Base-by-base conservation (phyloP, 2,329 filamentous ascomycete genomes). In the Microascus cirrosus region DNA sequence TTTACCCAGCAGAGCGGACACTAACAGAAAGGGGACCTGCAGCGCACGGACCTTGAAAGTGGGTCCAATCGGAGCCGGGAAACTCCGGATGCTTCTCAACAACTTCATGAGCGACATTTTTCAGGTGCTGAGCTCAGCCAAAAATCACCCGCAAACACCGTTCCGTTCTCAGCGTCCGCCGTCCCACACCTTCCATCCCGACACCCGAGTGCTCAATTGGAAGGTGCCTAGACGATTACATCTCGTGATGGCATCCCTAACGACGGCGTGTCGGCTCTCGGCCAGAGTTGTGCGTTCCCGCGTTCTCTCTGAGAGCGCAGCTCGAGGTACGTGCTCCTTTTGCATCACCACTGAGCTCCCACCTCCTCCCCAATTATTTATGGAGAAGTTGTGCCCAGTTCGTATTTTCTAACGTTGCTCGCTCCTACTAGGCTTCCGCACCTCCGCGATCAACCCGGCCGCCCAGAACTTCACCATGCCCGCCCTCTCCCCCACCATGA, bases 401-500 rank as follows among this genome's bases (percentile, higher is more conserved):
- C 48, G 35, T 45, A 36, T 50, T 50, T 57, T 55, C 54, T 58
- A 25, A 57, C 54, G 51, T 24, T 32, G 62, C 62, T 59, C 56
- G 59, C 58, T 45, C 58, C 45, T 8, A 24, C 18, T 20, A 90
- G 87, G 80, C 65, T 84, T 89, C 70, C 78, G 80, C 63, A 82
- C 84, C 50, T 83, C 82, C 58, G 73, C 83, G 59, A 74, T 79
- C 64, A 78, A 76, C 65, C 78, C 86, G 65, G 90, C 87, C 55
- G 90, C 90, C 25, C 86, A 91, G 63, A 94, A 92, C 73, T 91
- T 95, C 74, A 88, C 85, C 58, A 95, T 95, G 91, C 90, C 90
- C 28, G 90, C 90, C 48, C 81, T 95, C 62, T 95, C 90, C 61
- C 90, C 90, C 58, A 95, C 90, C 59, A 95, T 95, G 90, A 95